Evolutionary conservation across 1,139 yeast genomes (phyloP).

Genomic region (Meyerozyma elateridarum): DNA sequence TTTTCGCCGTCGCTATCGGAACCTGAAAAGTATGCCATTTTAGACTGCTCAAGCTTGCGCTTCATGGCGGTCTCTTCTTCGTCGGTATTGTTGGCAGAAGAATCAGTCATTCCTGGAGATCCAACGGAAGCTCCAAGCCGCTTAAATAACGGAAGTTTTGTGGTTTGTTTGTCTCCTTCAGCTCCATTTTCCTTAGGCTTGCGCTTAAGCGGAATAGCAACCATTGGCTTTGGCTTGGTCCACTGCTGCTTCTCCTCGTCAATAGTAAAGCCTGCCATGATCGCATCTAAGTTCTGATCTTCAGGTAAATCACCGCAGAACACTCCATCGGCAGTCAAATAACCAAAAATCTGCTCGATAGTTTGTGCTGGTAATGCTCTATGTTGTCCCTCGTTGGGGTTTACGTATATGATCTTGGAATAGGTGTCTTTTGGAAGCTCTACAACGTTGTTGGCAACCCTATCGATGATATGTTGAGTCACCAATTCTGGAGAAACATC

Average conservation of each 20-base stretch:
- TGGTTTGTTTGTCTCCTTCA: slow-evolving; percentile 9
- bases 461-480: slow-evolving; percentile 63
- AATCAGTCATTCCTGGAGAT: slow-evolving; percentile 34
- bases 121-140: slow-evolving; percentile 9
- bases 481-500: slow-evolving; percentile 18
- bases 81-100: slow-evolving; percentile 34
- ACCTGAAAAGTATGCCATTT: slow-evolving; percentile 51
- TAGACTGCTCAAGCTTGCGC: slow-evolving; percentile 42
- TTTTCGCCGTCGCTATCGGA: slow-evolving; percentile 38
- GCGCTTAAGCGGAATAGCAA: slow-evolving; percentile 25
- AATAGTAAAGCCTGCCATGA: slow-evolving; percentile 60
- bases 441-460: slow-evolving; percentile 59
- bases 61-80: slow-evolving; percentile 35
- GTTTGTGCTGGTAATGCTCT: slow-evolving; percentile 40
- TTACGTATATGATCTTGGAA: slow-evolving; percentile 49
- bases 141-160: slow-evolving; percentile 12
- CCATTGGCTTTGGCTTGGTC: slow-evolving; percentile 41
- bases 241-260: slow-evolving; percentile 29
- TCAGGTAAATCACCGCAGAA: slow-evolving; percentile 50
- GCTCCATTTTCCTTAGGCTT: slow-evolving; percentile 11
- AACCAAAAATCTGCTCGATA: slow-evolving; percentile 34
- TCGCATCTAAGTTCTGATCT: slow-evolving; percentile 51
- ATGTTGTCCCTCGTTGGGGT: slow-evolving; percentile 48
- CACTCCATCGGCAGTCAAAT: slow-evolving; percentile 44
- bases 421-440: slow-evolving; percentile 39